phyloP scores from a whole-genome alignment of 2,329 filamentous ascomycete genomes.

The Cladosporium sp. region DNA sequence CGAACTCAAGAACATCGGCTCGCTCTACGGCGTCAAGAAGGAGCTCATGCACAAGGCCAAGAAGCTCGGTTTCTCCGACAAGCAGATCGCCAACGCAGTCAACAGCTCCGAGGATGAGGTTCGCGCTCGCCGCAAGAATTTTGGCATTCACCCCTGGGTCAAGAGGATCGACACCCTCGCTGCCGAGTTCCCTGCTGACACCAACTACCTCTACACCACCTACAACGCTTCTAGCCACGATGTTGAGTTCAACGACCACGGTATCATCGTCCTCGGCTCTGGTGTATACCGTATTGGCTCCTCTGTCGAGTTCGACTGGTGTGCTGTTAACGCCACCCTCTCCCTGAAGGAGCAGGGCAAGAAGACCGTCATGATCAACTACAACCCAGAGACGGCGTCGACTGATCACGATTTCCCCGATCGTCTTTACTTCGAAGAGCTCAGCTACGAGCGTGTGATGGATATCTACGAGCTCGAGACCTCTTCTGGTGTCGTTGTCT shows the following conservation, averaged over 20 bases:
- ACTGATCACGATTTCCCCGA: conserved; percentile 91
- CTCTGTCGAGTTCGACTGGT: conserved; percentile 99
- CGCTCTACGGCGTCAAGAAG: conserved; percentile 78
- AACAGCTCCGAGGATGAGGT: conserved; percentile 86
- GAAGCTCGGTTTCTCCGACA: conserved; percentile 96
- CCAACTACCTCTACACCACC: conserved; percentile 95
- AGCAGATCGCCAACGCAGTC: conserved; percentile 85
- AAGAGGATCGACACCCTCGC: conserved; percentile 98
- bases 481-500: conserved; percentile 84
- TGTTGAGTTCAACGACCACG: conserved; percentile 88
- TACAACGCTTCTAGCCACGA: conserved; percentile 96
- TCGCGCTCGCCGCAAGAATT: conserved; percentile 75
- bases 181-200: conserved; percentile 91
- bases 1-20: conserved; percentile 79
- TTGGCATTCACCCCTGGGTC: conserved; percentile 90
- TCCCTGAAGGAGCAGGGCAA: conserved; percentile 81
- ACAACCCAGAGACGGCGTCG: conserved; percentile 73
- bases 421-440: conserved; percentile 92
- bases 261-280: conserved; percentile 82
- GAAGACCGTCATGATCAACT: conserved; percentile 91
- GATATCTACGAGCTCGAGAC: conserved; percentile 95
- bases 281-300: conserved; percentile 97
- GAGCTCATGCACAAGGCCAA: conserved; percentile 88
- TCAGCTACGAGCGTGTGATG: conserved; percentile 97
- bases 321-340: conserved; percentile 83